phyloP scores from a whole-genome alignment of 2,329 filamentous ascomycete genomes.

The Eurotiales sp. region DNA sequence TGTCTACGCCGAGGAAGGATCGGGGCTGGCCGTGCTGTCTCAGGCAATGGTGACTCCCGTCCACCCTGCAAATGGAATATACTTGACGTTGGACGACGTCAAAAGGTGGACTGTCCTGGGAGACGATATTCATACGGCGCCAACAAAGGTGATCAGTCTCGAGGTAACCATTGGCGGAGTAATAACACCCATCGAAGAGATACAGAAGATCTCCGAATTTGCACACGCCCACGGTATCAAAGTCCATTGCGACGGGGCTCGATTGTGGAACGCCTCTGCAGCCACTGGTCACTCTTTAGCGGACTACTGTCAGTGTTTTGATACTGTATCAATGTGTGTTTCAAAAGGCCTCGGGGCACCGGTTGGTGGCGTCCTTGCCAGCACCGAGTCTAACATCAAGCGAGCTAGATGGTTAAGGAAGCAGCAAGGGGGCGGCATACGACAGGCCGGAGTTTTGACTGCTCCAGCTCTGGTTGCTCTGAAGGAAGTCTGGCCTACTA shows the following conservation, averaged over 20 bases:
- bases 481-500: slow-evolving; percentile 23
- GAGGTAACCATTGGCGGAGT: slow-evolving; percentile 15
- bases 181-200: slow-evolving; percentile 11
- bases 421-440: slow-evolving; percentile 11
- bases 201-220: slow-evolving; percentile 13
- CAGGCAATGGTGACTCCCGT: slow-evolving; percentile 13
- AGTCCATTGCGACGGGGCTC: slow-evolving; percentile 13
- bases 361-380: slow-evolving; percentile 11
- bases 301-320: slow-evolving; percentile 13
- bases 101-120: slow-evolving; percentile 56
- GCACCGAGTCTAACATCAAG: slow-evolving; percentile 4
- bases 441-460: slow-evolving; percentile 19
- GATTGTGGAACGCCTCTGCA: slow-evolving; percentile 12
- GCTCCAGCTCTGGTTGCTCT: slow-evolving; percentile 22
- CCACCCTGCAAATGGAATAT: slow-evolving; percentile 12
- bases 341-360: slow-evolving; percentile 15
- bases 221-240: slow-evolving; percentile 12
- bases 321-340: slow-evolving; percentile 12
- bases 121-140: slow-evolving; percentile 69
- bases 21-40: slow-evolving; percentile 8
- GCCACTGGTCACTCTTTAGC: slow-evolving; percentile 10
- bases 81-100: slow-evolving; percentile 50
- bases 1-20: slow-evolving; percentile 10
- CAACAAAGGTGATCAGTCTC: slow-evolving; percentile 63
- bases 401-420: slow-evolving; percentile 12